phyloP scores from a whole-genome alignment of 371 early-diverging fungal species.

The Haplosporangium sp. region DNA sequence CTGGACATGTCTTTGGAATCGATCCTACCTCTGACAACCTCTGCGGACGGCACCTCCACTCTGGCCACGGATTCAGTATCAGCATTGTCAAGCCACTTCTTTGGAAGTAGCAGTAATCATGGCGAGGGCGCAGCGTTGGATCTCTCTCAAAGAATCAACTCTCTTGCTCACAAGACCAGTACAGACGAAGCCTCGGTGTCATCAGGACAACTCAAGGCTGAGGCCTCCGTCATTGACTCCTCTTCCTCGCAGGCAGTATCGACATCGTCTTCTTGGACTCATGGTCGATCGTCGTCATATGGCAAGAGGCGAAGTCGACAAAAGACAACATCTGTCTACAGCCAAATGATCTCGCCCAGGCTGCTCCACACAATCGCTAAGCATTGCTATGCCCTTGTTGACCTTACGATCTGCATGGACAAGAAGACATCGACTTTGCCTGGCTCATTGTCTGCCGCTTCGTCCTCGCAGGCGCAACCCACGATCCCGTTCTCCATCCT shows the following conservation, averaged over 20 bases:
- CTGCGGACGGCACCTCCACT: constrained; percentile 14
- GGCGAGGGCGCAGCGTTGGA: constrained; percentile 11
- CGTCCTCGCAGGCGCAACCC: constrained; percentile 18
- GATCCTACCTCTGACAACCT: constrained; percentile 13
- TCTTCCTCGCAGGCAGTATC: constrained; percentile 15
- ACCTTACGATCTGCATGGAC: constrained; percentile 50
- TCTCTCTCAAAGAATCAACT: constrained; percentile 37
- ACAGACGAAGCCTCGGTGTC: constrained; percentile 8
- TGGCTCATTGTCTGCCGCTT: not conserved
- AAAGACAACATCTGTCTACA: constrained; percentile 52
- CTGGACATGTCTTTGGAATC: constrained; percentile 42
- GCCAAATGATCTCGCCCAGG: constrained; percentile 47
- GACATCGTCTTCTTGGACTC: constrained; percentile 11
- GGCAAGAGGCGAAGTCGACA: constrained; percentile 37
- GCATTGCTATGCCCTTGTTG: constrained; percentile 47
- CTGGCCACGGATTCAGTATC: constrained; percentile 2
- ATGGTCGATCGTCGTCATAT: constrained; percentile 3
- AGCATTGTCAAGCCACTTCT: constrained; percentile 30
- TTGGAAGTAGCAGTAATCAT: constrained; percentile 37
- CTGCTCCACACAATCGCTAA: constrained; percentile 50
- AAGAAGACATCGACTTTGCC: constrained; percentile 4
- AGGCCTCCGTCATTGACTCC: constrained; percentile 5
- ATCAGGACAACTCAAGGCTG: constrained; percentile 17
- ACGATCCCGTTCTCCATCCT: constrained; percentile 52
- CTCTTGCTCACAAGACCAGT: constrained; percentile 9